Percentiles rank a stretch among this genome's conserved stretches.
Conservation (phyloP, 1,284 basidiomycete genomes). For the Flammula alnicola region DNA sequence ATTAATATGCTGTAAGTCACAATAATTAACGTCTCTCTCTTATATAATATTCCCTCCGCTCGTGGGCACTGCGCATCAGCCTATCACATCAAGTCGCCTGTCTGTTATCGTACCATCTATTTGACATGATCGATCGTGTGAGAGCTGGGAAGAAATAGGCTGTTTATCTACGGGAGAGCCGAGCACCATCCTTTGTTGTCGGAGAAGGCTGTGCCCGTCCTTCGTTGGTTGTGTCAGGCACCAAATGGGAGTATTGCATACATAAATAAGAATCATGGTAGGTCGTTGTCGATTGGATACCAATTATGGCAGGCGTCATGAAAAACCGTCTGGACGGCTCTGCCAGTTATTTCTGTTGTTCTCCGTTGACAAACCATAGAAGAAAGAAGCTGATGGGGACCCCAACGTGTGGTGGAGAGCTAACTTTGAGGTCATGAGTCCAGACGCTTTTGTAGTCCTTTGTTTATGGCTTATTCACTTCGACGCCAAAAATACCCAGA, state of each 20-base stretch:
- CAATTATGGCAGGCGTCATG: no score
- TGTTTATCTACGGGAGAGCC: conserved; percentile 2
- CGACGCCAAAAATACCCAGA: conserved; percentile 10
- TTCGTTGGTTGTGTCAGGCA: not conserved
- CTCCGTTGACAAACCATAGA: conserved; percentile 3
- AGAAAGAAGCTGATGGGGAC: conserved; percentile 15
- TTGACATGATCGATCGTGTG: conserved; percentile 21
- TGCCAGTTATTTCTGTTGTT: conserved; percentile 4
- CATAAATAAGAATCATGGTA: not conserved
- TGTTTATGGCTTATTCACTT: conserved; percentile 3
- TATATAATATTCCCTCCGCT: conserved; percentile 1
- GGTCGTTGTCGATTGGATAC: not conserved
- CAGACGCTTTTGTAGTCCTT: conserved; percentile 2
- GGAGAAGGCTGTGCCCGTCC: conserved; percentile 15
- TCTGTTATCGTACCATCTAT: conserved; percentile 10
- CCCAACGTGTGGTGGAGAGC: conserved; percentile 13
- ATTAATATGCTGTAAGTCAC: conserved; percentile 6
- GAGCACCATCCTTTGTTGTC: conserved; percentile 23
- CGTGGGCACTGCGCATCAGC: not conserved
- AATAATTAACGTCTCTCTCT: not conserved
- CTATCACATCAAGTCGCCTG: not conserved
- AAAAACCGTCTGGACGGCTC: conserved; percentile 2
- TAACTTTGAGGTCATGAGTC: conserved; percentile 14
- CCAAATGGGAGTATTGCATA: not conserved
- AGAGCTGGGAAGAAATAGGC: conserved; percentile 10